Percentiles rank a stretch among this genome's conserved stretches.
These are phyloP conservation scores for Ramaria rubella DNA, from an alignment of 768 basidiomycete genomes.

Conservation along the genomic window DNA sequence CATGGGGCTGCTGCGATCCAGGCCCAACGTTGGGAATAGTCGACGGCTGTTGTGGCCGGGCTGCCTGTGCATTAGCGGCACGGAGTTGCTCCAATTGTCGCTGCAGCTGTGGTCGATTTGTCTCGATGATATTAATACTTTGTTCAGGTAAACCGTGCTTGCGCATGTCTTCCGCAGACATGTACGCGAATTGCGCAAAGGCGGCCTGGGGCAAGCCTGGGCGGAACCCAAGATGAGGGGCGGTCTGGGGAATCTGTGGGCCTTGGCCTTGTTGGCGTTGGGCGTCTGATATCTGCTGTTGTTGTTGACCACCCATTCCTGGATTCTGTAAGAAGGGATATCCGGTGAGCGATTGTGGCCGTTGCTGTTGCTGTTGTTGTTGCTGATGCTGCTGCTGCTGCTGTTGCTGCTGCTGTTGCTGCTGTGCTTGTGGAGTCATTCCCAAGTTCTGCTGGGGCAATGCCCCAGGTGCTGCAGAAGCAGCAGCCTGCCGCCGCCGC, in stretches of 20 bases:
- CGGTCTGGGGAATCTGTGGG: conserved; percentile 1
- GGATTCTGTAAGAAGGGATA: conserved; percentile 6
- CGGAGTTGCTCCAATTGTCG: conserved; percentile 9
- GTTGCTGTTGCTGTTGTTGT: conserved; percentile 7
- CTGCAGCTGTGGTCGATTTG: conserved; percentile 35
- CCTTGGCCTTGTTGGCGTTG: neutral
- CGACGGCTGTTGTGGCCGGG: conserved; percentile 22
- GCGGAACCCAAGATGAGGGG: conserved; percentile 4
- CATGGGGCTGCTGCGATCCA: conserved; percentile 22
- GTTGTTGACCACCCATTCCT: neutral
- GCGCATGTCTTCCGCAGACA: conserved; percentile 46
- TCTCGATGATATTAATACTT: conserved; percentile 52
- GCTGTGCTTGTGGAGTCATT: neutral
- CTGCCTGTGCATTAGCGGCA: neutral
- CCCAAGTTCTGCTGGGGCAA: neutral
- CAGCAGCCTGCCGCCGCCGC: neutral
- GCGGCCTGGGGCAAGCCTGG: conserved; percentile 33
- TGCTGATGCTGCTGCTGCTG: conserved; percentile 3
- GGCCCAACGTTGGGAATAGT: conserved; percentile 30
- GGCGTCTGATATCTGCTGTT: neutral
- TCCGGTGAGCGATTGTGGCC: neutral
- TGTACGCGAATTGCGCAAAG: conserved; percentile 37
- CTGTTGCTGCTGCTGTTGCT: conserved; percentile 4
- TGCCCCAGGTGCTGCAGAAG: neutral
- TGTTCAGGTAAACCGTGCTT: conserved; percentile 41